Percentiles rank a stretch among this genome's conserved stretches.
Evolutionary conservation across 2,329 filamentous ascomycete genomes (phyloP).

Genomic region (Alternaria angustiovoidea): DNA sequence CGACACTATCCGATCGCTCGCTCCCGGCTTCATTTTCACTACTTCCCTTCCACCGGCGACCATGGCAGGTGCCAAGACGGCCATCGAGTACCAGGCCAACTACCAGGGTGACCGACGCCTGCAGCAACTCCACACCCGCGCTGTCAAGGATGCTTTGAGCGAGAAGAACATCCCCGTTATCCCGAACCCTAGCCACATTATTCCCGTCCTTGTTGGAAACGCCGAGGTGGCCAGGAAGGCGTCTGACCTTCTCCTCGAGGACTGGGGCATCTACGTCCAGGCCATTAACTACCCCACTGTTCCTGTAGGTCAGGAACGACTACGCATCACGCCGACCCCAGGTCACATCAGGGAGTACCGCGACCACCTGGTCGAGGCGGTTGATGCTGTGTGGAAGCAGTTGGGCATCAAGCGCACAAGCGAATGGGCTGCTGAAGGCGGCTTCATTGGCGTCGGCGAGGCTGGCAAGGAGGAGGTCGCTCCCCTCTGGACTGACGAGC

Average conservation of each 20-base stretch:
- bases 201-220: constrained; percentile 92
- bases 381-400: constrained; percentile 88
- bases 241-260: constrained; percentile 87
- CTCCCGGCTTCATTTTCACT: constrained; percentile 98
- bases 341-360: constrained; percentile 87
- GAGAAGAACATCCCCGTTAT: constrained; percentile 92
- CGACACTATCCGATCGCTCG: constrained; percentile 91
- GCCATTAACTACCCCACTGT: constrained; percentile 99
- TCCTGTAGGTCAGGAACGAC: constrained; percentile 94
- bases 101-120: constrained; percentile 87
- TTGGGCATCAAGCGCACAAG: constrained; percentile 91
- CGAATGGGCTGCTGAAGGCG: constrained; percentile 89
- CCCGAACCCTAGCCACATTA: constrained; percentile 95
- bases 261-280: constrained; percentile 96
- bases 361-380: constrained; percentile 81
- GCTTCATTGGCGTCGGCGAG: constrained; percentile 93
- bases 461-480: constrained; percentile 65
- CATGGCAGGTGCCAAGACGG: constrained; percentile 91
- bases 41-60: constrained; percentile 94
- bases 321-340: constrained; percentile 94
- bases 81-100: constrained; percentile 91
- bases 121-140: constrained; percentile 95
- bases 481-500: constrained; percentile 91
- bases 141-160: constrained; percentile 84
- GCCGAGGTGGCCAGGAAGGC: constrained; percentile 91